Percentiles rank a stretch among this genome's conserved stretches.
These are phyloP conservation scores for Clarkia xantiana DNA, from an alignment of 345 rosid species.

Conservation along the genomic window DNA sequence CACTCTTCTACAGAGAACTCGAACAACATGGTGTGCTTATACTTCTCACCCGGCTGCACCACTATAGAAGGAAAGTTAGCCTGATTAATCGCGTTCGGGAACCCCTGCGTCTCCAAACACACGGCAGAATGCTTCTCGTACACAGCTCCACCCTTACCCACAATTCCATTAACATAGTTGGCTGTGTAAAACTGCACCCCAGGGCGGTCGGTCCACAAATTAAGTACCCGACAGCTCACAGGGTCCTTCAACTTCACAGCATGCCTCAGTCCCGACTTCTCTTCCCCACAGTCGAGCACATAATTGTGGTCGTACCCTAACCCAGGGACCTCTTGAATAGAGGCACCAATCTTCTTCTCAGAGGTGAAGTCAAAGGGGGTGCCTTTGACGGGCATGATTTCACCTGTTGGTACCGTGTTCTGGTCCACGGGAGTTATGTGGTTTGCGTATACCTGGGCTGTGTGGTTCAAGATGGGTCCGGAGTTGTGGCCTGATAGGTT, in stretches of 20 bases:
- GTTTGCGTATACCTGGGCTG: slow-evolving; percentile 65
- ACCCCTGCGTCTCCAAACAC: slow-evolving; percentile 91
- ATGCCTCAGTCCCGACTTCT: slow-evolving; percentile 49
- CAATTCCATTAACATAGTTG: slow-evolving; percentile 65
- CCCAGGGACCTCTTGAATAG: slow-evolving; percentile 59
- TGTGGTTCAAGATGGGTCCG: slow-evolving; percentile 55
- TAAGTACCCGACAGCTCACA: slow-evolving; percentile 49
- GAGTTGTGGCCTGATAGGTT: slow-evolving; percentile 75
- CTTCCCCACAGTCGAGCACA: slow-evolving; percentile 55
- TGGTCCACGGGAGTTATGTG: slow-evolving; percentile 77
- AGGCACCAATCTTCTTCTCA: slow-evolving; percentile 54
- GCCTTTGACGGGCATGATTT: slow-evolving; percentile 55
- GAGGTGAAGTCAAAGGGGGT: slow-evolving; percentile 74
- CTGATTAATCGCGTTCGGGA: slow-evolving; percentile 73
- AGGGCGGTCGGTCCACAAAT: slow-evolving; percentile 73
- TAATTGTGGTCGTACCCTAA: slow-evolving; percentile 88
- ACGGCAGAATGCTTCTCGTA: slow-evolving; percentile 71
- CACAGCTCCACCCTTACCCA: slow-evolving; percentile 61
- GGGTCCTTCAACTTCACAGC: slow-evolving; percentile 60
- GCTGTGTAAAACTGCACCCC: slow-evolving; percentile 87
- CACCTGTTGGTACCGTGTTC: slow-evolving; percentile 71
- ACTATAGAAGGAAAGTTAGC: slow-evolving; percentile 67
- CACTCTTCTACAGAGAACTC: slow-evolving; percentile 55
- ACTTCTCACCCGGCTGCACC: slow-evolving; percentile 69
- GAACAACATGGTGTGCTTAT: slow-evolving; percentile 61